Evolutionary conservation across 768 basidiomycete species (phyloP), one percentile per base, ranked within the genome.

Genomic region (Tubosaeta sp.): DNA sequence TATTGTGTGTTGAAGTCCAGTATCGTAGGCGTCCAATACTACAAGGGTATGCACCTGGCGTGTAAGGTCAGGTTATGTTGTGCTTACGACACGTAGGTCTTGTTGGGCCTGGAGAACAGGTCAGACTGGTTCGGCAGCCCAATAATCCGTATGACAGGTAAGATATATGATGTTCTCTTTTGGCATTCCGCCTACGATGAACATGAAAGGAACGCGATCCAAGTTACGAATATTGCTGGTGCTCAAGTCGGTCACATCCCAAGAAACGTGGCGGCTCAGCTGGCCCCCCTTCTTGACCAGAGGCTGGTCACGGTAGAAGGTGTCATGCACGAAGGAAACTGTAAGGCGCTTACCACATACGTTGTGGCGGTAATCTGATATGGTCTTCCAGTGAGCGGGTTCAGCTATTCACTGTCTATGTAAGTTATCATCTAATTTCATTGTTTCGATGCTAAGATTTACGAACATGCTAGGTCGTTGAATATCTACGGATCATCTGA

Each of bases 11-110:
- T 83, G 60, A 65, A 66, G 3, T 78, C 85, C 0, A 83, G 78
- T 42, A 80, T 91, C 10, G 92, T 94, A 0, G 92, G 92, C 0
- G 73, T 94, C 13, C 89, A 90, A 62, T 91, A 94, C 60, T 94
- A 94, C 61, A 73, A 73, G 62, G 86, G 86, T 81, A 30, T 1
- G 66, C 56, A 10, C 4, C 18, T 29, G 16, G 30, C 2, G 44
- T 46, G 27, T 54, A 9, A 3, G 29, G 11, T 45, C 46, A 29
- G 5, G 31, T 19, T 32, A 8, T 31, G 12, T n/a, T 24, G n/a
- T 7, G 36, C 46, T 56, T 18, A 60, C 50, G 18, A 42, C 19
- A n/a, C 31, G n/a, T 49, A 83, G 92, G 90, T 27, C 60, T 94
- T 48, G 92, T 93, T 32, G 89, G 84, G 14, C 67, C 79, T 2